Percentiles rank a stretch among this genome's conserved stretches.
Evolutionary conservation across 176 grass and related monocot species (phyloP).

Genomic region (Chrysopogon serrulatus): DNA sequence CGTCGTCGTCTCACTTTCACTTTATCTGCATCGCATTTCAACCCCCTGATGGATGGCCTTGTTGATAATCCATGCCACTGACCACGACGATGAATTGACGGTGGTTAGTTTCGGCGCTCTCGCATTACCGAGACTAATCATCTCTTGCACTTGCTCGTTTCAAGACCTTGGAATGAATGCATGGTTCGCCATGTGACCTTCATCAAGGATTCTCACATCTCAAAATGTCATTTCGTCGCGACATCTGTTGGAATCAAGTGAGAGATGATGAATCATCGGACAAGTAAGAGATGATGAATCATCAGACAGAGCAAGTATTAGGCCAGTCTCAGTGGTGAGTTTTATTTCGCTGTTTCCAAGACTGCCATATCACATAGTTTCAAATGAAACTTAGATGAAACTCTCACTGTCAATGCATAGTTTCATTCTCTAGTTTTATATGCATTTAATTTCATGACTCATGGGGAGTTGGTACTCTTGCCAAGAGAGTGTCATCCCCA

Average conservation of each 20-base stretch:
- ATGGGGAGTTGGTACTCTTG: no score
- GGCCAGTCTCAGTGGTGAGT: no score
- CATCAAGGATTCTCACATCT: neutral
- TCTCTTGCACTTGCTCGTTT: neutral
- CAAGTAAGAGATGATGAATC: neutral
- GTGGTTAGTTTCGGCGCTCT: neutral
- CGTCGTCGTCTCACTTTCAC: neutral
- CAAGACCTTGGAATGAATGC: conserved; percentile 24
- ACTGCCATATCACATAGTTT: no score
- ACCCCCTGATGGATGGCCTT: conserved; percentile 24
- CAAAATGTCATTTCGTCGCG: neutral
- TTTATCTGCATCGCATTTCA: conserved; percentile 7
- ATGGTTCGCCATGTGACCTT: conserved; percentile 30
- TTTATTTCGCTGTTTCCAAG: no score
- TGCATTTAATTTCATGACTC: no score
- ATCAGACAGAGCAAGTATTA: neutral
- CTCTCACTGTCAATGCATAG: no score
- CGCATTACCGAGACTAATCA: conserved; percentile 44
- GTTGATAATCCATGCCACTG: conserved; percentile 23
- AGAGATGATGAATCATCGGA: neutral
- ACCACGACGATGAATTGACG: neutral
- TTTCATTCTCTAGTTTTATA: no score
- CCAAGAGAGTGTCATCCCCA: no score
- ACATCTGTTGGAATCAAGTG: neutral
- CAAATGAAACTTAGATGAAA: no score